Evolutionary conservation across 495 filamentous ascomycete species (phyloP).

Genomic region (Usnea hakonensis): DNA sequence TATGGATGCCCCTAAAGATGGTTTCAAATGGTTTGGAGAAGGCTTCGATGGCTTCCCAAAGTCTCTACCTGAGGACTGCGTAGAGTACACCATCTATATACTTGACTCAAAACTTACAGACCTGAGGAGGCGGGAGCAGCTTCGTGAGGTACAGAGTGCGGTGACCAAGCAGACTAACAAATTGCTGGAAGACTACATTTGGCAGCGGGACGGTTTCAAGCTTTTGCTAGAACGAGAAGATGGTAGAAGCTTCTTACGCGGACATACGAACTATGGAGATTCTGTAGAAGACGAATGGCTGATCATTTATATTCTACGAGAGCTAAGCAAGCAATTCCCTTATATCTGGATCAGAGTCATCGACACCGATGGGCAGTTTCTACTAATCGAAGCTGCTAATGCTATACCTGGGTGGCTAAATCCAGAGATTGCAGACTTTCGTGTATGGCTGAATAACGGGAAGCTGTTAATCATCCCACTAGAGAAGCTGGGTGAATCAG

Average conservation of each 20-base stretch:
- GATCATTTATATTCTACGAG: constrained; percentile 81
- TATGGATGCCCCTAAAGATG: constrained; percentile 30
- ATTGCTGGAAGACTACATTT: constrained; percentile 78
- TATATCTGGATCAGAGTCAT: constrained; percentile 74
- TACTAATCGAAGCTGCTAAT: constrained; percentile 89
- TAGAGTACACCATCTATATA: constrained; percentile 78
- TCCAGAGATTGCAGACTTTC: constrained; percentile 79
- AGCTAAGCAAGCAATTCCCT: constrained; percentile 63
- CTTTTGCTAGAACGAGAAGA: constrained; percentile 54
- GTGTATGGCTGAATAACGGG: constrained; percentile 74
- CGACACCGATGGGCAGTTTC: constrained; percentile 90
- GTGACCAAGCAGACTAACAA: constrained; percentile 54
- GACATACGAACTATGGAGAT: constrained; percentile 79
- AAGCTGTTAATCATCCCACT: constrained; percentile 67
- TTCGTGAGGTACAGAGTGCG: constrained; percentile 64
- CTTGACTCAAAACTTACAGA: constrained; percentile 46
- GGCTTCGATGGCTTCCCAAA: constrained; percentile 22
- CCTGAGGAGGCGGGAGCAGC: constrained; percentile 46
- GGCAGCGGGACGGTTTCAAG: constrained; percentile 77
- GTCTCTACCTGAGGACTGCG: constrained; percentile 69
- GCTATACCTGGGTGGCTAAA: constrained; percentile 83
- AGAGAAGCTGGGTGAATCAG: constrained; percentile 25
- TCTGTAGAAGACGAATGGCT: constrained; percentile 97
- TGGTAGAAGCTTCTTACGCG: constrained; percentile 49
- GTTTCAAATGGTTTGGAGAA: constrained; percentile 38